Conservation (phyloP, 129 eudicot genomes). For the Flaveria linearis region DNA sequence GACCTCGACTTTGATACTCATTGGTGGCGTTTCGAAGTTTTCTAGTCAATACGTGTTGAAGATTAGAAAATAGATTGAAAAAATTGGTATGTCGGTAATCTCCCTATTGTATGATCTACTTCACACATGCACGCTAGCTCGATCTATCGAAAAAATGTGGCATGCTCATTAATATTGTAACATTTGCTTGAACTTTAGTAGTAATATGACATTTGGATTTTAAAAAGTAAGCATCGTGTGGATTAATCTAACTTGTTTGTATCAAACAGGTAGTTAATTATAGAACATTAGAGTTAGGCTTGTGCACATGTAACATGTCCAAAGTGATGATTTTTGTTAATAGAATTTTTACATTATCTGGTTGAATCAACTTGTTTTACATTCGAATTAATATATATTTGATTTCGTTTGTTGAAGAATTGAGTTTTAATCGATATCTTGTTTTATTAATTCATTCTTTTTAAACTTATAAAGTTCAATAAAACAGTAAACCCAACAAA, state of each 20-base stretch:
- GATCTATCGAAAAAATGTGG: constrained; percentile 3
- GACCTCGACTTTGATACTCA: not conserved
- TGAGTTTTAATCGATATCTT: not conserved
- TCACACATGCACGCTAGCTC: not conserved
- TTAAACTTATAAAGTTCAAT: no score
- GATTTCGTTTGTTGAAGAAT: no score
- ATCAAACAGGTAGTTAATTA: constrained; percentile 33
- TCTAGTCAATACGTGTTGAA: not conserved
- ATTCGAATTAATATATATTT: not conserved
- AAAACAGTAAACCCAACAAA: not conserved
- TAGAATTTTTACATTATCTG: constrained; percentile 6
- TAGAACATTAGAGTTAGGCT: constrained; percentile 38
- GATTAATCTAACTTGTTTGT: constrained; percentile 27
- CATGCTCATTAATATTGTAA: constrained; percentile 1
- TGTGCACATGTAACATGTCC: constrained; percentile 36
- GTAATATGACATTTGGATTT: constrained; percentile 19
- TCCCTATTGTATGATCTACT: not conserved
- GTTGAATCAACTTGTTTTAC: not conserved
- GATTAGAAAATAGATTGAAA: not conserved
- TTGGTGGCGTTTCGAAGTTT: not conserved
- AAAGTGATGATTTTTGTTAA: not conserved
- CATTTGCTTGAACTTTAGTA: constrained; percentile 4
- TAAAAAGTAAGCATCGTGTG: constrained; percentile 30
- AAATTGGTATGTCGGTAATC: not conserved
- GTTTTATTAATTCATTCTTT: not conserved